phyloP scores from a whole-genome alignment of 148 eudicot genomes.

The Fallopia convolvulus region DNA sequence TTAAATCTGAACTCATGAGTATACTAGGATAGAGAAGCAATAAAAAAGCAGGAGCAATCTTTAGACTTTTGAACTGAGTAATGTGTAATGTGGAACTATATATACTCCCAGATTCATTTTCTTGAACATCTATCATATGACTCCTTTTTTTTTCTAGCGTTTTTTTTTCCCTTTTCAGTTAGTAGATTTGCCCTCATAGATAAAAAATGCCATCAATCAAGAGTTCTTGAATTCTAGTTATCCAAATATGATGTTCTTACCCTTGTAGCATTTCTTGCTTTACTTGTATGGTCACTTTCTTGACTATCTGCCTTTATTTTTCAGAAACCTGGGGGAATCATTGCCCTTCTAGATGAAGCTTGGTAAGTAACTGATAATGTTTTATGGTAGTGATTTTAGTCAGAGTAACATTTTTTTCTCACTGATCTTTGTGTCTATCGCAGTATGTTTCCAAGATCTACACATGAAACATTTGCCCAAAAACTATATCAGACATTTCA shows the following conservation, averaged over 20 bases:
- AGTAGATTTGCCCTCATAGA: neutral
- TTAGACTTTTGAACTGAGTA: neutral
- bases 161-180: neutral
- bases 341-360: conserved; percentile 96
- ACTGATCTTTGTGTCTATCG: conserved; percentile 12
- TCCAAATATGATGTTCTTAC: neutral
- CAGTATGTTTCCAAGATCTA: conserved; percentile 99
- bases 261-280: neutral
- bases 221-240: neutral
- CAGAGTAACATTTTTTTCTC: neutral
- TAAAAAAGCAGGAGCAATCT: neutral
- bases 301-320: conserved; percentile 8
- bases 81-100: neutral
- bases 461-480: conserved; percentile 92
- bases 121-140: neutral
- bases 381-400: neutral
- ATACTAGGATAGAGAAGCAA: neutral
- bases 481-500: conserved; percentile 91
- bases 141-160: neutral
- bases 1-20: neutral
- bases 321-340: conserved; percentile 99
- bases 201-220: neutral
- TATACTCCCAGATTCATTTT: neutral
- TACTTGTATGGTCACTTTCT: conserved; percentile 7
- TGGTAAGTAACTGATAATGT: conserved; percentile 49